phyloP scores from a whole-genome alignment of 1,284 basidiomycete genomes.

The Meira nashicola region DNA sequence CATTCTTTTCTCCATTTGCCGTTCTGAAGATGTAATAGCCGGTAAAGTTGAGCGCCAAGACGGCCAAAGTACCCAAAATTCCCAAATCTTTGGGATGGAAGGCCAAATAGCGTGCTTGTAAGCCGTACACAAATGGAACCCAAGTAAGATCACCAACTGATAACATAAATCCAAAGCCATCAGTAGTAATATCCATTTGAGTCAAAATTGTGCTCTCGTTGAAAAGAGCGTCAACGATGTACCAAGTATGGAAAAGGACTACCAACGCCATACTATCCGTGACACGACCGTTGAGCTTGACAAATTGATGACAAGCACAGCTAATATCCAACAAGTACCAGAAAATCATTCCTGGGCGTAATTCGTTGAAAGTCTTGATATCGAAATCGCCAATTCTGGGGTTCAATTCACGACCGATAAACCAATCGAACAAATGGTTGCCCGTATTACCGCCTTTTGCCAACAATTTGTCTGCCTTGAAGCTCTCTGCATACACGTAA shows the following conservation, averaged over 20 bases:
- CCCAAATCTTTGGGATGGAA: constrained; percentile 80
- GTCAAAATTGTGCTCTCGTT: constrained; percentile 87
- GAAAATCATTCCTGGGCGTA: constrained; percentile 85
- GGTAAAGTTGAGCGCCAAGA: constrained; percentile 66
- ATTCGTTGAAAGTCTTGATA: constrained; percentile 82
- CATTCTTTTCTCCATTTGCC: constrained; percentile 89
- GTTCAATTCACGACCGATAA: constrained; percentile 91
- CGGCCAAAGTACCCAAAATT: constrained; percentile 60
- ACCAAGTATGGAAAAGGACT: constrained; percentile 77
- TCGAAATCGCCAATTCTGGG: constrained; percentile 80
- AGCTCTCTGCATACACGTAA: constrained; percentile 71
- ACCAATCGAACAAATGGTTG: constrained; percentile 91
- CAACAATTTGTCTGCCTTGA: constrained; percentile 63
- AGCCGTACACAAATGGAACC: constrained; percentile 90
- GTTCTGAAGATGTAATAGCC: constrained; percentile 90
- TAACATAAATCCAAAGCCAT: constrained; percentile 99
- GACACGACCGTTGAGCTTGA: constrained; percentile 65
- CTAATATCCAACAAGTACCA: constrained; percentile 89
- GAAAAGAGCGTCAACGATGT: constrained; percentile 78
- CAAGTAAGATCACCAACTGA: constrained; percentile 85
- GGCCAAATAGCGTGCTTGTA: constrained; percentile 90
- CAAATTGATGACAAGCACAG: constrained; percentile 85
- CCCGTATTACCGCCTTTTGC: constrained; percentile 89
- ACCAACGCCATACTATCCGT: constrained; percentile 92
- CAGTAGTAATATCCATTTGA: constrained; percentile 96